phyloP scores from a whole-genome alignment of 495 filamentous ascomycete species.

The Talaromyces adpressus region DNA sequence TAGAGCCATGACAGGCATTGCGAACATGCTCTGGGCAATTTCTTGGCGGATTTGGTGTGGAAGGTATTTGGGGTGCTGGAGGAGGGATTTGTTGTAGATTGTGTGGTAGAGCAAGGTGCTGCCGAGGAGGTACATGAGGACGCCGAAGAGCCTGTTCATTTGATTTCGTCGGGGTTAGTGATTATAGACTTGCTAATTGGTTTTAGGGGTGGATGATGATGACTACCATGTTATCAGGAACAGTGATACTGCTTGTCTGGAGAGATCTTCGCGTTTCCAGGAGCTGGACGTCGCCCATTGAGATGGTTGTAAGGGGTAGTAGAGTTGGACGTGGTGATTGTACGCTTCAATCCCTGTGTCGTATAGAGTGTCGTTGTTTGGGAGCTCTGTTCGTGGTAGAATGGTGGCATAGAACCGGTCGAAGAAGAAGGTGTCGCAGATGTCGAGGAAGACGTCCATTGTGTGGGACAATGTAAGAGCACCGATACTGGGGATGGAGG shows the following conservation, averaged over 20 bases:
- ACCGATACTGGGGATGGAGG: background rate
- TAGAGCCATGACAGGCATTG: slow-evolving; percentile 62
- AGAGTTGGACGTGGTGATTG: slow-evolving; percentile 40
- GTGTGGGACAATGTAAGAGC: slow-evolving; percentile 12
- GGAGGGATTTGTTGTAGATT: slow-evolving; percentile 67
- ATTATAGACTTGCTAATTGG: no score
- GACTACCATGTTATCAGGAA: slow-evolving; percentile 63
- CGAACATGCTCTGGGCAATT: slow-evolving; percentile 50
- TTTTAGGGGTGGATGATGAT: background rate
- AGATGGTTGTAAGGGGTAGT: slow-evolving; percentile 52
- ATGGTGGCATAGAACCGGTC: slow-evolving; percentile 61
- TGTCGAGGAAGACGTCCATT: slow-evolving; percentile 76
- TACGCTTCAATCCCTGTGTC: background rate
- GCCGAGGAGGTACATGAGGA: slow-evolving; percentile 62
- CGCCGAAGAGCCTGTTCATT: slow-evolving; percentile 54
- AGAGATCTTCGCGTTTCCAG: slow-evolving; percentile 60
- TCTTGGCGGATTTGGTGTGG: slow-evolving; percentile 70
- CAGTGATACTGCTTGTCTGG: slow-evolving; percentile 56
- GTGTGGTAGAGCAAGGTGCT: slow-evolving; percentile 65
- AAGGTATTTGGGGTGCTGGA: slow-evolving; percentile 70
- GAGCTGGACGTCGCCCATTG: slow-evolving; percentile 60
- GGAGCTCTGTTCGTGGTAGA: slow-evolving; percentile 40
- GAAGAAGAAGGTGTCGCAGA: slow-evolving; percentile 62
- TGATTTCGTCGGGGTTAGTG: background rate
- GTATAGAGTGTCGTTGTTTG: background rate